phyloP scores from a whole-genome alignment of 129 eudicot genomes.

The Daucus carota region DH1_v3.0 NC_030381.2:40111501-40112000 shows the following conservation, averaged over 20 bases:
- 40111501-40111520: constrained; percentile 10
- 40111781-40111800: constrained; percentile 81
- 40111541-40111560: constrained; percentile 94
- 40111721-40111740: neutral
- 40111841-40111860: constrained; percentile 79
- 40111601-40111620: constrained; percentile 76
- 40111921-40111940: constrained; percentile 86
- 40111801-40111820: constrained; percentile 96
- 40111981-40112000: neutral
- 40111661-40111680: constrained; percentile 67
- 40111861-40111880: constrained; percentile 74
- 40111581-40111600: constrained; percentile 87
- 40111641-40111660: constrained; percentile 86
- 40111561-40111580: constrained; percentile 83
- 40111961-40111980: neutral
- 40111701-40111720: neutral
- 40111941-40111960: constrained; percentile 58
- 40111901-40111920: constrained; percentile 98
- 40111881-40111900: constrained; percentile 83
- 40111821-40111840: constrained; percentile 99
- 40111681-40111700: neutral
- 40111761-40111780: constrained; percentile 69
- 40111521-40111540: constrained; percentile 70
- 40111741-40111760: constrained; percentile 3
- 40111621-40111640: constrained; percentile 78